phyloP scores from a whole-genome alignment of 1,284 basidiomycete genomes.

The Moesziomyces globuligerus region DNA sequence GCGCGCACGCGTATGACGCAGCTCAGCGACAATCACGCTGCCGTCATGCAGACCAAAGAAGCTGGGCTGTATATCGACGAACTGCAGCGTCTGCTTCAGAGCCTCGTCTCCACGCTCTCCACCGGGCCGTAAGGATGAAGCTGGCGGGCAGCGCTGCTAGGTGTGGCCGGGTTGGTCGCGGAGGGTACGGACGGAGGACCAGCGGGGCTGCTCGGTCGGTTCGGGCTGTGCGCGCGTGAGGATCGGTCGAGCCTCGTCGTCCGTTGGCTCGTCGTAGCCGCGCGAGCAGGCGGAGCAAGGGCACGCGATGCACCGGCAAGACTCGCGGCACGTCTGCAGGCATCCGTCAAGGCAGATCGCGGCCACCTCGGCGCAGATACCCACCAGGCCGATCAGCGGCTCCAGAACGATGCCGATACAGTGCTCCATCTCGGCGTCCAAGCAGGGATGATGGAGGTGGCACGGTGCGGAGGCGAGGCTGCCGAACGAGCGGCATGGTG shows the following conservation, averaged over 20 bases:
- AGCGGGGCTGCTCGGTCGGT: background rate
- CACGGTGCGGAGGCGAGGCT: background rate
- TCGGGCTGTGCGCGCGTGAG: slow-evolving; percentile 14
- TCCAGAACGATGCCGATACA: slow-evolving; percentile 26
- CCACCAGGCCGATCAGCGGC: slow-evolving; percentile 21
- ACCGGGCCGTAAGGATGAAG: background rate
- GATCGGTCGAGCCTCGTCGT: slow-evolving; percentile 27
- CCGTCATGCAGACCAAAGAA: slow-evolving; percentile 22
- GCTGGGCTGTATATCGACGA: slow-evolving; percentile 23
- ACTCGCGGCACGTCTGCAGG: slow-evolving; percentile 40
- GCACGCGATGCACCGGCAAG: slow-evolving; percentile 30
- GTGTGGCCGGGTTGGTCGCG: too few relatives aligned
- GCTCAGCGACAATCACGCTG: slow-evolving; percentile 1
- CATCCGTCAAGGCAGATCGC: slow-evolving; percentile 39
- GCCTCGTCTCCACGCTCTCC: background rate
- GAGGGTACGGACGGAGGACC: slow-evolving; percentile 29
- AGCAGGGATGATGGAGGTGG: background rate
- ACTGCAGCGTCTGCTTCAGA: slow-evolving; percentile 13
- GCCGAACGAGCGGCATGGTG: background rate
- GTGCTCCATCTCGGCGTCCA: slow-evolving; percentile 18
- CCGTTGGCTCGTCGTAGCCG: slow-evolving; percentile 4
- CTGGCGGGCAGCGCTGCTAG: too few relatives aligned
- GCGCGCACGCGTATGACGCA: slow-evolving; percentile 16
- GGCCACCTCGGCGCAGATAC: slow-evolving; percentile 30
- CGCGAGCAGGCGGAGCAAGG: slow-evolving; percentile 8